Conservation (phyloP, 805 yeast species). For the Candida awuae region DNA sequence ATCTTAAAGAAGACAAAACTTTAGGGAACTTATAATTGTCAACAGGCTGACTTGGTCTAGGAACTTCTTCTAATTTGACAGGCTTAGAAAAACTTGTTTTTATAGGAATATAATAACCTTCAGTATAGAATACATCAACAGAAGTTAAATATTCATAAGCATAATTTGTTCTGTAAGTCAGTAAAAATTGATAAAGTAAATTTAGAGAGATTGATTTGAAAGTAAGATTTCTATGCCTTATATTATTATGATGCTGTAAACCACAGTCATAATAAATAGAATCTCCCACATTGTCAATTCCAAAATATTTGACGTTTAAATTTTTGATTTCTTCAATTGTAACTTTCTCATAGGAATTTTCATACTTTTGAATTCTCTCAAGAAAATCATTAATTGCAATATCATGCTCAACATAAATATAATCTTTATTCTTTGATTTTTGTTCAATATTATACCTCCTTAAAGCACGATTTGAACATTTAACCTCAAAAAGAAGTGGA, state of each 20-base stretch:
- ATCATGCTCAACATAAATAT: slow-evolving; percentile 42
- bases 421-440: slow-evolving; percentile 57
- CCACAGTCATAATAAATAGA: slow-evolving; percentile 29
- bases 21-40: slow-evolving; percentile 6
- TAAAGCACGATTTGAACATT: slow-evolving; percentile 44
- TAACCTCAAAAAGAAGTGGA: slow-evolving; percentile 51
- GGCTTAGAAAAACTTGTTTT: slow-evolving; percentile 13
- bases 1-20: slow-evolving; percentile 13
- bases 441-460: slow-evolving; percentile 55
- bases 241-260: slow-evolving; percentile 16
- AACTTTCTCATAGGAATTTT: slow-evolving; percentile 32
- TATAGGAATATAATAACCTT: slow-evolving; percentile 25
- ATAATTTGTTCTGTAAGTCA: slow-evolving; percentile 27
- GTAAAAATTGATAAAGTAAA: slow-evolving; percentile 27
- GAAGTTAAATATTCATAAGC: slow-evolving; percentile 27
- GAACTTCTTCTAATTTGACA: slow-evolving; percentile 10
- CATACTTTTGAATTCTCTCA: slow-evolving; percentile 46
- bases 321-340: slow-evolving; percentile 27
- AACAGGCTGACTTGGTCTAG: not conserved
- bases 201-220: slow-evolving; percentile 21
- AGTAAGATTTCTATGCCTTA: slow-evolving; percentile 25
- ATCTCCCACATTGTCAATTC: slow-evolving; percentile 30
- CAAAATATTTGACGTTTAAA: slow-evolving; percentile 24
- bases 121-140: slow-evolving; percentile 26
- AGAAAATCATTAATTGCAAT: slow-evolving; percentile 53